phyloP scores from a whole-genome alignment of 495 filamentous ascomycete genomes.

The Penicillium malachiteum region DNA sequence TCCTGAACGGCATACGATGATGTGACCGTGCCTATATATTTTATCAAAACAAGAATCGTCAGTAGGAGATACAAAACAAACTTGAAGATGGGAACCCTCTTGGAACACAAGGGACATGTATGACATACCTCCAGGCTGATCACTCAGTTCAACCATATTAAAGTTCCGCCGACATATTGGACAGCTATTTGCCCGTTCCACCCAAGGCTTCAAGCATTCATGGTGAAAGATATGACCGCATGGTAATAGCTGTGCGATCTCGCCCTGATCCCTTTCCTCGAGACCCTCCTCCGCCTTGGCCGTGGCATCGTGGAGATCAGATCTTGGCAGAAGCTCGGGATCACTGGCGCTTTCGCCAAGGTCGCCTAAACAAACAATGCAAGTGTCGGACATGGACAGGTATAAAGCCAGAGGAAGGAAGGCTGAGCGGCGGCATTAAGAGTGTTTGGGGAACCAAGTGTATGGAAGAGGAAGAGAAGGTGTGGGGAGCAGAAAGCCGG shows the following conservation, averaged over 20 bases:
- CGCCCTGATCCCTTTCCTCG: constrained; percentile 43
- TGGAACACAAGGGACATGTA: constrained; percentile 4
- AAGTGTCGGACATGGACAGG: constrained; percentile 81
- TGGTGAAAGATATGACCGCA: constrained; percentile 92
- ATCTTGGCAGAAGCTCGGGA: constrained; percentile 49
- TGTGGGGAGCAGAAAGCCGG: constrained; percentile 39
- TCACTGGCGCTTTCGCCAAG: constrained; percentile 64
- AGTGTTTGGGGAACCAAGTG: constrained; percentile 29
- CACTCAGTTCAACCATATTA: constrained; percentile 81
- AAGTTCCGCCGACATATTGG: constrained; percentile 93
- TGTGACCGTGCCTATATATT: constrained; percentile 65
- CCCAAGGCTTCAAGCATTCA: constrained; percentile 88
- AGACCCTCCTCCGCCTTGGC: constrained; percentile 30
- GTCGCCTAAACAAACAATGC: constrained; percentile 94
- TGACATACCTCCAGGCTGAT: constrained; percentile 70
- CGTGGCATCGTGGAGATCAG: constrained; percentile 38
- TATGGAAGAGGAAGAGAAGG: constrained; percentile 29
- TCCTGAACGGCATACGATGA: constrained; percentile 86
- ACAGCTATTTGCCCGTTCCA: constrained; percentile 93
- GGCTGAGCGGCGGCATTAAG: constrained; percentile 49
- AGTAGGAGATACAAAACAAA: not conserved
- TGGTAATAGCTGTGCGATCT: constrained; percentile 63
- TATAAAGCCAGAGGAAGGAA: constrained; percentile 29
- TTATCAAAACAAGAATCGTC: not conserved
- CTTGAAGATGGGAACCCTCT: not conserved